A percentile compares a stretch with the other conserved stretches of the same genome.
phyloP scores from a whole-genome alignment of 768 basidiomycete genomes.

The Lentinula sp. region DNA sequence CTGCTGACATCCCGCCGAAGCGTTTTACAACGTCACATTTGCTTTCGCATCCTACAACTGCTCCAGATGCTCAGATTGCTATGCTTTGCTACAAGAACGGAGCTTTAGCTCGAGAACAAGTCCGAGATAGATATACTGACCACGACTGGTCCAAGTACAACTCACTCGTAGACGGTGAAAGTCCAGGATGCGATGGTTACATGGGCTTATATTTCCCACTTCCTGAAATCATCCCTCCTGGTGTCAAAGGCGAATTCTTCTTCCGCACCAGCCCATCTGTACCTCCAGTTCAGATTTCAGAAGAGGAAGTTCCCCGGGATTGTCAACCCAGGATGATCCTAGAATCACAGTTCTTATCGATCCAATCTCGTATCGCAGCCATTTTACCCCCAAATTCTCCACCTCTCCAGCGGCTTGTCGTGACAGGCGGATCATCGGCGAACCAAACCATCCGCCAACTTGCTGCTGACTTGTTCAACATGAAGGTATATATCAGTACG shows the following conservation, averaged over 20 bases:
- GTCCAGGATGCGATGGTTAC: conserved; percentile 52
- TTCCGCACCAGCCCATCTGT: conserved; percentile 35
- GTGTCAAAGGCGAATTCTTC: conserved; percentile 65
- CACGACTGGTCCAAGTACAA: conserved; percentile 69
- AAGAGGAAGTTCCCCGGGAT: conserved; percentile 28
- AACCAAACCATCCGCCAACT: conserved; percentile 70
- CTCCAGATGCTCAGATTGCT: conserved; percentile 58
- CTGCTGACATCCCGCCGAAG: conserved; percentile 54
- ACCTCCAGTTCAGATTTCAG: conserved; percentile 23
- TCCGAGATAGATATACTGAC: conserved; percentile 59
- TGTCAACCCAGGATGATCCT: conserved; percentile 72
- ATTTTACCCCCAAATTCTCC: conserved; percentile 56
- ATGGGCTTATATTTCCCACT: conserved; percentile 78
- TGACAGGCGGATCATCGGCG: conserved; percentile 74
- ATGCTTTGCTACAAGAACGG: conserved; percentile 95
- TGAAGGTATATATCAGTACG: conserved; percentile 64
- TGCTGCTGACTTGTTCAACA: conserved; percentile 72
- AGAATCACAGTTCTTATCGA: conserved; percentile 81
- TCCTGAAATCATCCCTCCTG: conserved; percentile 83
- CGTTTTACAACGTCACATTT: conserved; percentile 72
- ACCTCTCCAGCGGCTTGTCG: conserved; percentile 57
- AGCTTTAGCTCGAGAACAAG: conserved; percentile 71
- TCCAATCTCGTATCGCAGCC: conserved; percentile 61
- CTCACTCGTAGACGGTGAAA: conserved; percentile 45
- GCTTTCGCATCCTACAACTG: conserved; percentile 62